Percentiles rank a stretch among this genome's conserved stretches.
Conservation (phyloP, 106 monocot species). For the Dactylorhiza incarnata region DNA sequence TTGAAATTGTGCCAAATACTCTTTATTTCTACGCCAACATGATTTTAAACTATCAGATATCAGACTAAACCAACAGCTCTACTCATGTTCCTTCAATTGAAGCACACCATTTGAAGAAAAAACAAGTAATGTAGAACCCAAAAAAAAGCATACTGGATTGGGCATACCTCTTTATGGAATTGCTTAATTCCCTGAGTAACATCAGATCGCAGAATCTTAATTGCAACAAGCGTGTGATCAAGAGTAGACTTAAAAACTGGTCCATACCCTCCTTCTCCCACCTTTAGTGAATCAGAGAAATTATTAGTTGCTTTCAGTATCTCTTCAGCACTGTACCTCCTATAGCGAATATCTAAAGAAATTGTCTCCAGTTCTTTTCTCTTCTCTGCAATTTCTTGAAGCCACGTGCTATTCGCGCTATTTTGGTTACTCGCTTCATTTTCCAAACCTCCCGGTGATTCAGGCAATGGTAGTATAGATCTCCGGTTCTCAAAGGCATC, state of each 20-base stretch:
- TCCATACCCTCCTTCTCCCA: constrained; percentile 81
- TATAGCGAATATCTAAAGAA: constrained; percentile 14
- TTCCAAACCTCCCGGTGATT: neutral
- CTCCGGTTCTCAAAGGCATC: neutral
- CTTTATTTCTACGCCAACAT: too few relatives aligned
- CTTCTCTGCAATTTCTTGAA: constrained; percentile 6
- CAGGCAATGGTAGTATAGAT: neutral
- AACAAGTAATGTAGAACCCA: neutral
- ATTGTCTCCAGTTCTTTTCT: constrained; percentile 9
- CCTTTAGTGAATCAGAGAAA: constrained; percentile 33
- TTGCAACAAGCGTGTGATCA: constrained; percentile 63
- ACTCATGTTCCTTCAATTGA: too few relatives aligned
- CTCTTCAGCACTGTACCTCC: constrained; percentile 42
- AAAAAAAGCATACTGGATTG: neutral
- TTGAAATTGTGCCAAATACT: too few relatives aligned
- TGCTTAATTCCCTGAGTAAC: constrained; percentile 62
- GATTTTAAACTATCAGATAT: too few relatives aligned
- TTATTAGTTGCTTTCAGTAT: constrained; percentile 40
- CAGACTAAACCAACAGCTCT: too few relatives aligned
- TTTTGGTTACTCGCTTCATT: neutral
- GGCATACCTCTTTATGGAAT: constrained; percentile 65
- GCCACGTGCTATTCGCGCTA: neutral
- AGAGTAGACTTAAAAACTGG: constrained; percentile 64
- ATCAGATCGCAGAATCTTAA: constrained; percentile 68
- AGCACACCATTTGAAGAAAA: too few relatives aligned